phyloP scores from a whole-genome alignment of 352 stramenopile species.

The Phytopythium oedochilum region DNA sequence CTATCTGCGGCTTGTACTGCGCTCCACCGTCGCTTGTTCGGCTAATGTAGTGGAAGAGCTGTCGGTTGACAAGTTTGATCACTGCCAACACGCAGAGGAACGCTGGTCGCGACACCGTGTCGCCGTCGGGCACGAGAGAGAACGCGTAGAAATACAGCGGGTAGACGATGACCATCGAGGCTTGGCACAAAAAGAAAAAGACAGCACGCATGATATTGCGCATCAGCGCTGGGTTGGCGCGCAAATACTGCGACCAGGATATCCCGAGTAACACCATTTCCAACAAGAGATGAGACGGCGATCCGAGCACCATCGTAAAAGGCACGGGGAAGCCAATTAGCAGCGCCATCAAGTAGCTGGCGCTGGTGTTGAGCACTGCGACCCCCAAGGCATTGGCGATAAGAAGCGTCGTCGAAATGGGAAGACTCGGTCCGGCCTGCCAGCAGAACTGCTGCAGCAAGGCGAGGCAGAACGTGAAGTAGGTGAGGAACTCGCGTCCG shows the following conservation, averaged over 20 bases:
- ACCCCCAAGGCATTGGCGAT: conserved; percentile 5
- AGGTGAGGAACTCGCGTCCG: conserved; percentile 7
- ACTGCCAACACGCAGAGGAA: conserved; percentile 21
- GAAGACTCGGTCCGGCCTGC: not conserved
- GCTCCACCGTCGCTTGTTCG: not conserved
- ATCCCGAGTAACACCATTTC: conserved; percentile 4
- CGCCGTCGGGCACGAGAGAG: conserved; percentile 1
- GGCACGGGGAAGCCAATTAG: conserved; percentile 30
- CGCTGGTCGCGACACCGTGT: not conserved
- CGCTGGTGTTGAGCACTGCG: not conserved
- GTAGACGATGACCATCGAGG: conserved; percentile 20
- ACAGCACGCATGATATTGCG: conserved; percentile 8
- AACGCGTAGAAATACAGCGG: conserved; percentile 22
- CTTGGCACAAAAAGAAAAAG: conserved; percentile 9
- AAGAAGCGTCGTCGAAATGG: not conserved
- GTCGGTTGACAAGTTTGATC: conserved; percentile 20
- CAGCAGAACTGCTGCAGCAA: conserved; percentile 5
- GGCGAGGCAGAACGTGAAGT: conserved; percentile 11
- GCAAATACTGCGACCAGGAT: conserved; percentile 8
- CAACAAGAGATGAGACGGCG: conserved; percentile 3
- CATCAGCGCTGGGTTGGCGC: conserved; percentile 3
- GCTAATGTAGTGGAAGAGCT: conserved; percentile 13
- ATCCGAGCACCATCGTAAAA: conserved; percentile 20
- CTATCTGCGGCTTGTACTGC: conserved; percentile 17
- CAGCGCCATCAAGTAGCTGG: conserved; percentile 8